Base-by-base conservation (phyloP, 352 stramenopile genomes). In the Elongisporangium anandrum region DNA sequence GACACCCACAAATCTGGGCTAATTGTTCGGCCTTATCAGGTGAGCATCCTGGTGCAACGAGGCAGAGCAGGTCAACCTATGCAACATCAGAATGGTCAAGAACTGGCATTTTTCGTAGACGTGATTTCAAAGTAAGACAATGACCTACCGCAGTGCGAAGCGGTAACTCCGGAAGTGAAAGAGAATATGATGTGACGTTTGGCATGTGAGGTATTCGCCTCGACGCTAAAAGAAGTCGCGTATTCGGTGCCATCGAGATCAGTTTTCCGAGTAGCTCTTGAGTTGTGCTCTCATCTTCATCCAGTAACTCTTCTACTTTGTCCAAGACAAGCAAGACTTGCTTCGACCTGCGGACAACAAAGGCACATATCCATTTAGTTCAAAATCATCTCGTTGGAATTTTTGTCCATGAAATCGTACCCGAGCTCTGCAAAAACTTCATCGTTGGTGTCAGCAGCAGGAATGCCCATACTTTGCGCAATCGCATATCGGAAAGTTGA, bases 401-500 rank as follows among this genome's bases (percentile, higher is more conserved):
- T 17, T 20, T 20, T 45, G 51, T 39, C 52, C 10, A 45, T 16
- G 12, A 58, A 29, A 29, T 20, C 45, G 6, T 51, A 79, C 76
- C 77, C 77, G 45, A 93, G 65, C 48, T 92, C 84, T 19, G 77
- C 81, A 63, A 92, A 94, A 0, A 89, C 75, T 65, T 92, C 81
- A 75, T 89, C 80, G 51, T 94, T 77, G 0, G 81, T 87, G 45
- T 90, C 79, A 0, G 81, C 81, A 10, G 78, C 79, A 52, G 80
- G 76, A 59, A 94, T 88, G 0, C 84, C 80, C 54, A 91, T 90
- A 17, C 75, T 90, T 51, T 90, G 84, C 13, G 81, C 81, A 38
- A 94, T 94, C 12, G 84, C 84, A 64, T 92, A 94, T 24, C 80
- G 77, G 21, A 94, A 78, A 50, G 84, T 88, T 13, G 80, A 90